Evolutionary conservation across 169 alveolate species (phyloP).

Genomic region (Babesia ovata): DNA sequence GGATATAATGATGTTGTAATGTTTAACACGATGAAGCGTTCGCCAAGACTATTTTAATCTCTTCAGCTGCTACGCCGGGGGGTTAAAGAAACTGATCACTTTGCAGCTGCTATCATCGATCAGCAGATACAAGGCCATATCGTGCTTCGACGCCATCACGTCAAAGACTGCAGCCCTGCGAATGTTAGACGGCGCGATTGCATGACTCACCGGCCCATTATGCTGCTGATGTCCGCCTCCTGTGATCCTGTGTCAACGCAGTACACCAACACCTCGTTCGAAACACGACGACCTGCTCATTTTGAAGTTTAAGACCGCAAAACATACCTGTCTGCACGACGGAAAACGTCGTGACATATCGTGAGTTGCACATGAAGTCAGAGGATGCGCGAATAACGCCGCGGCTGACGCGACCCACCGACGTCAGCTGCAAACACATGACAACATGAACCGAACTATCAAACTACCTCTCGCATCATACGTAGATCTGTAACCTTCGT

Average conservation of each 20-base stretch:
- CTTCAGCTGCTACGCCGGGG: conserved; percentile 3
- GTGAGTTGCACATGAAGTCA: conserved; percentile 31
- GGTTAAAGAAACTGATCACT: conserved; percentile 34
- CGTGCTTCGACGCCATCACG: conserved; percentile 17
- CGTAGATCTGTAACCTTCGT: conserved; percentile 74
- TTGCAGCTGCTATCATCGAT: conserved; percentile 18
- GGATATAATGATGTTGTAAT: background rate
- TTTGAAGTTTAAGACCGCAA: background rate
- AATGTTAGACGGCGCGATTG: background rate
- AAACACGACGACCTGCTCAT: conserved; percentile 6
- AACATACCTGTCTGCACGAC: conserved; percentile 11
- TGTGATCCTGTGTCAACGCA: conserved; percentile 29
- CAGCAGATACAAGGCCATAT: conserved; percentile 31
- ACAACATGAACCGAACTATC: too few relatives aligned
- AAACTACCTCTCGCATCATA: conserved; percentile 64
- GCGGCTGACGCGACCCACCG: conserved; percentile 3
- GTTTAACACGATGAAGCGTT: background rate
- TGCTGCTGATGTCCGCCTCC: conserved; percentile 29
- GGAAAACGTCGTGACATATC: conserved; percentile 16
- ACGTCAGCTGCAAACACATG: background rate
- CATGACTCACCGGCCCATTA: conserved; percentile 17
- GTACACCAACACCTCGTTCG: conserved; percentile 27
- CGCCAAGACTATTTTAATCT: too few relatives aligned
- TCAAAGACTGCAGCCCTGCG: background rate
- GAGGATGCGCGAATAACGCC: conserved; percentile 11